These are phyloP conservation scores for Gymnopilus junonius DNA, from an alignment of 768 basidiomycete species.

Conservation along the genomic window DNA sequence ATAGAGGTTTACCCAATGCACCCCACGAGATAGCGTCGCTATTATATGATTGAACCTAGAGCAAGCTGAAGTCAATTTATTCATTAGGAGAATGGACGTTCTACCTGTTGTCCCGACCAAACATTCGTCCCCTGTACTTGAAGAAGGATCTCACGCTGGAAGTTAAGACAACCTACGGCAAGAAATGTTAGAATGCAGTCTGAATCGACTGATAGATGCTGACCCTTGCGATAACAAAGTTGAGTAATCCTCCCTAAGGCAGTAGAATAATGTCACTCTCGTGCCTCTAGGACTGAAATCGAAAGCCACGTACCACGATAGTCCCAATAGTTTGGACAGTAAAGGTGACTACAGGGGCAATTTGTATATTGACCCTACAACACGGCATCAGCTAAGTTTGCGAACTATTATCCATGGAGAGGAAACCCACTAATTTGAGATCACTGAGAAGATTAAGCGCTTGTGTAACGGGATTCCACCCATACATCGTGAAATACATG, in stretches of 20 bases:
- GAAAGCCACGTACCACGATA: slow-evolving; percentile 41
- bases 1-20: slow-evolving; percentile 52
- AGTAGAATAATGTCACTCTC: too few relatives aligned
- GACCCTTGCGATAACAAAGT: slow-evolving; percentile 57
- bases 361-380: slow-evolving; percentile 48
- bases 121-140: slow-evolving; percentile 54
- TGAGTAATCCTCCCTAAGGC: slow-evolving; percentile 48
- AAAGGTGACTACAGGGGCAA: slow-evolving; percentile 66
- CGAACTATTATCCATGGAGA: not conserved
- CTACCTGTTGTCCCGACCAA: slow-evolving; percentile 57
- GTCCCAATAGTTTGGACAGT: slow-evolving; percentile 56
- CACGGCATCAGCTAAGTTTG: too few relatives aligned
- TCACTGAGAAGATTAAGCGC: slow-evolving; percentile 54
- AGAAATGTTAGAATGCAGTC: too few relatives aligned
- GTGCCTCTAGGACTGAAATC: too few relatives aligned
- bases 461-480: slow-evolving; percentile 49
- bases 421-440: slow-evolving; percentile 47
- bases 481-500: slow-evolving; percentile 48
- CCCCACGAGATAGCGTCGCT: slow-evolving; percentile 60
- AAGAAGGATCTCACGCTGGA: slow-evolving; percentile 43
- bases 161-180: slow-evolving; percentile 24
- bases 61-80: not conserved
- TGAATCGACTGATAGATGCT: too few relatives aligned
- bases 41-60: slow-evolving; percentile 49
- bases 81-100: too few relatives aligned